phyloP scores from a whole-genome alignment of 345 rosid species.

The Microcos paniculata region DNA sequence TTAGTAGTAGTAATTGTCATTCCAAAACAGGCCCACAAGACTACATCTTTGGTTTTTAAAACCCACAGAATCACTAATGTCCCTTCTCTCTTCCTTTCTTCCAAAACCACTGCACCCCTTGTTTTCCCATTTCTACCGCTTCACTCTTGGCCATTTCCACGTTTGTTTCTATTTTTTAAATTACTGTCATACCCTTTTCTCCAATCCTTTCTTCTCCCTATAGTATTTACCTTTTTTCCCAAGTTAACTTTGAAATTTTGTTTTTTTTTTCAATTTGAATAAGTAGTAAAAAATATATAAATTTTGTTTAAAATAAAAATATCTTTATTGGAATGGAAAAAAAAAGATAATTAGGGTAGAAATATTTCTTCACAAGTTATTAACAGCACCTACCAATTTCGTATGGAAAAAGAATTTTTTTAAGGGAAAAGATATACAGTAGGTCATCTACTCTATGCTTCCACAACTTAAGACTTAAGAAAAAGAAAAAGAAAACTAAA shows the following conservation, averaged over 20 bases:
- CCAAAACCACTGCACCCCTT: constrained; percentile 39
- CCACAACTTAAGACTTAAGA: background rate
- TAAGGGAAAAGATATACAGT: background rate
- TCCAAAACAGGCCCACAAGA: background rate
- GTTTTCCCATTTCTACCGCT: constrained; percentile 15
- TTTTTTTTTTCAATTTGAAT: background rate
- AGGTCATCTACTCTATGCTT: background rate
- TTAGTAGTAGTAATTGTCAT: no score
- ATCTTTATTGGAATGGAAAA: no score
- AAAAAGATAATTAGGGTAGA: no score
- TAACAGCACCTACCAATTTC: background rate
- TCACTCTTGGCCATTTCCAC: background rate
- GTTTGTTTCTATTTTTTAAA: background rate
- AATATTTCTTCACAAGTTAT: background rate
- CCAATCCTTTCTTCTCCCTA: background rate
- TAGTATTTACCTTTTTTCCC: background rate
- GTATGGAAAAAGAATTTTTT: background rate
- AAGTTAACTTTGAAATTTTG: no score
- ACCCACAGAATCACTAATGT: constrained; percentile 21
- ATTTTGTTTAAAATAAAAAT: no score
- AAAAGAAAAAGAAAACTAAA: background rate
- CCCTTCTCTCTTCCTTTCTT: background rate
- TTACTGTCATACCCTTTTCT: constrained; percentile 19
- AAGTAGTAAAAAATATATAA: background rate
- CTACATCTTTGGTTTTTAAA: background rate